Conservation (phyloP, 169 alveolate genomes). For the Eimeria mitis region DNA sequence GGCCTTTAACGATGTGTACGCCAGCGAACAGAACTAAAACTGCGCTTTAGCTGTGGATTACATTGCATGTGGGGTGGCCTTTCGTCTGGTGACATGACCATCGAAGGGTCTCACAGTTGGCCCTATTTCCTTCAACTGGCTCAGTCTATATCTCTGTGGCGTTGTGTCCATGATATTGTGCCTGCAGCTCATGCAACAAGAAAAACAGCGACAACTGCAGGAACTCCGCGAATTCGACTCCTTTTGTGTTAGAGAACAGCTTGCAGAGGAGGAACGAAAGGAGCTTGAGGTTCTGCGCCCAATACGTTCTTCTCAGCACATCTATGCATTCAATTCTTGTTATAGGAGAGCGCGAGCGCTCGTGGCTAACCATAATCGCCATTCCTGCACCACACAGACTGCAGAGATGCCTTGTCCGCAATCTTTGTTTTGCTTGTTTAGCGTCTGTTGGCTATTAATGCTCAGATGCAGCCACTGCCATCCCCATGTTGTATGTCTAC, state of each 20-base stretch:
- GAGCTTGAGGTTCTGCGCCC: constrained; percentile 32
- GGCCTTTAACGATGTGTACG: background rate
- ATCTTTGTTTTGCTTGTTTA: background rate
- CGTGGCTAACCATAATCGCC: background rate
- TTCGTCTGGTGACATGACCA: background rate
- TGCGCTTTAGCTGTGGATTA: too few relatives aligned
- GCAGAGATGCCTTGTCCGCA: background rate
- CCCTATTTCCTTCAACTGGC: background rate
- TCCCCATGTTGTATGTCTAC: background rate
- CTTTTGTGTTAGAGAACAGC: constrained; percentile 24
- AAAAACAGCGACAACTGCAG: constrained; percentile 19
- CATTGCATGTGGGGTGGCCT: background rate
- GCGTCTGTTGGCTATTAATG: background rate
- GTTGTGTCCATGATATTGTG: background rate
- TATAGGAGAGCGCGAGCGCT: background rate
- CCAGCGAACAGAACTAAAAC: background rate
- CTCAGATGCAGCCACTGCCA: background rate
- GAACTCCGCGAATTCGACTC: constrained; percentile 54
- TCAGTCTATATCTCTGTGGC: background rate
- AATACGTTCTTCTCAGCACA: background rate
- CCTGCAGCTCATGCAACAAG: constrained; percentile 63
- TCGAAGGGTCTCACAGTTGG: background rate
- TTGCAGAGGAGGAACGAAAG: constrained; percentile 33
- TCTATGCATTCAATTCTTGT: background rate
- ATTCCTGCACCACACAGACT: background rate